Evolutionary conservation across 331 rosid species (phyloP).

Genomic region (Malus hybrid): DNA sequence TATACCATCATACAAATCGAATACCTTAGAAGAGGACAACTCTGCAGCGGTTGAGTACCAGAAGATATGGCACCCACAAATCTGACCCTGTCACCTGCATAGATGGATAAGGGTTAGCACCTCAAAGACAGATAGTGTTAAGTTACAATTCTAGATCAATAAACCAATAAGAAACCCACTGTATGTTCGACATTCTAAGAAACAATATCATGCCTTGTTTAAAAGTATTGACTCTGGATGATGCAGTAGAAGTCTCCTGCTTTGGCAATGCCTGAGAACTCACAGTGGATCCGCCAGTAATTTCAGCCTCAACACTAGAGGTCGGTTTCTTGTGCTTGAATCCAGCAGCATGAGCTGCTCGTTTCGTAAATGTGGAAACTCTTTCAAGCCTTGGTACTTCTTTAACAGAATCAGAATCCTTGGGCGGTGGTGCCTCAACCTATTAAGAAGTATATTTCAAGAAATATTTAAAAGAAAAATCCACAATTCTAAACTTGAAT

Average conservation of each 20-base stretch:
- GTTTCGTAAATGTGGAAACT: constrained; percentile 41
- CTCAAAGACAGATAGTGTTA: neutral
- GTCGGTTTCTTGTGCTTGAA: constrained; percentile 66
- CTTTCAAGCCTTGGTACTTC: constrained; percentile 58
- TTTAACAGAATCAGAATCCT: constrained; percentile 56
- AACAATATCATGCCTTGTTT: constrained; percentile 47
- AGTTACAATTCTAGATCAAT: neutral
- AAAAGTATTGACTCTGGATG: constrained; percentile 52
- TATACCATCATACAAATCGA: neutral
- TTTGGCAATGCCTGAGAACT: constrained; percentile 60
- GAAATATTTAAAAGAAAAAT: neutral
- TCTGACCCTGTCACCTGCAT: constrained; percentile 82
- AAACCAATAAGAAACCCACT: neutral
- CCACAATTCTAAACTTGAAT: neutral
- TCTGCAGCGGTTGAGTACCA: constrained; percentile 31
- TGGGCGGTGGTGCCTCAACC: constrained; percentile 47
- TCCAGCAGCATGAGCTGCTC: constrained; percentile 40
- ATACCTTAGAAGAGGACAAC: constrained; percentile 55
- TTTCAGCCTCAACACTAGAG: constrained; percentile 85
- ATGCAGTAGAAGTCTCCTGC: constrained; percentile 76
- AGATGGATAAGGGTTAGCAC: neutral
- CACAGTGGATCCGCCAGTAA: constrained; percentile 62
- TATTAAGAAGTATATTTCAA: neutral
- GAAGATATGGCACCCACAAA: constrained; percentile 56
- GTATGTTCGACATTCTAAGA: neutral